Percentiles rank a stretch among this genome's conserved stretches.
phyloP scores from a whole-genome alignment of 805 yeast genomes.

The Middelhovenomyces tepae region DNA sequence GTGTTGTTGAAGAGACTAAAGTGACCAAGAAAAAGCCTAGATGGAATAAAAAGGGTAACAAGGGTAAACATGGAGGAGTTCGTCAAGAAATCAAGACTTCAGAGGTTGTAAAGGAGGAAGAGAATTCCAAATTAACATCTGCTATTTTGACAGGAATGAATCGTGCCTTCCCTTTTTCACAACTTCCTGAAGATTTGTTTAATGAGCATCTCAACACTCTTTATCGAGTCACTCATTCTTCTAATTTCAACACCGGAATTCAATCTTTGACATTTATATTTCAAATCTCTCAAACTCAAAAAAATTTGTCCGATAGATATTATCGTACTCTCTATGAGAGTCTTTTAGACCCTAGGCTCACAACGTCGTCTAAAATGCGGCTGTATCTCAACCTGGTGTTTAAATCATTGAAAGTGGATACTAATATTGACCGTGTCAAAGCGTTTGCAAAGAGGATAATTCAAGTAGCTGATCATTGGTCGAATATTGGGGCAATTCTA shows the following conservation, averaged over 20 bases:
- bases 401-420: slow-evolving; percentile 72
- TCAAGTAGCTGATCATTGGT: slow-evolving; percentile 79
- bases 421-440: slow-evolving; percentile 50
- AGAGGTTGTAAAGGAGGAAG: slow-evolving; percentile 47
- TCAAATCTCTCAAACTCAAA: slow-evolving; percentile 61
- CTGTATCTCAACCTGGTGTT: slow-evolving; percentile 79
- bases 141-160: slow-evolving; percentile 91
- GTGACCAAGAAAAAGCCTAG: slow-evolving; percentile 48
- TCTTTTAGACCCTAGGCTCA: slow-evolving; percentile 72
- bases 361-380: slow-evolving; percentile 85
- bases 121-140: slow-evolving; percentile 73
- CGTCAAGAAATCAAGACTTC: slow-evolving; percentile 22
- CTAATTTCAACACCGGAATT: slow-evolving; percentile 87
- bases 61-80: slow-evolving; percentile 68
- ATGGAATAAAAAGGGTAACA: slow-evolving; percentile 68
- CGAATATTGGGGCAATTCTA: slow-evolving; percentile 76
- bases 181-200: slow-evolving; percentile 54
- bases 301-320: slow-evolving; percentile 41
- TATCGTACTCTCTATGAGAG: slow-evolving; percentile 87
- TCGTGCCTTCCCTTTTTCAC: slow-evolving; percentile 90
- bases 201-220: slow-evolving; percentile 73
- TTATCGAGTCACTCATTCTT: slow-evolving; percentile 84
- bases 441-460: slow-evolving; percentile 88
- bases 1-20: slow-evolving; percentile 30
- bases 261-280: slow-evolving; percentile 84